Conservation (phyloP, 306 rosid genomes). For the barrel medic (Medicago truncatula) region DNA sequence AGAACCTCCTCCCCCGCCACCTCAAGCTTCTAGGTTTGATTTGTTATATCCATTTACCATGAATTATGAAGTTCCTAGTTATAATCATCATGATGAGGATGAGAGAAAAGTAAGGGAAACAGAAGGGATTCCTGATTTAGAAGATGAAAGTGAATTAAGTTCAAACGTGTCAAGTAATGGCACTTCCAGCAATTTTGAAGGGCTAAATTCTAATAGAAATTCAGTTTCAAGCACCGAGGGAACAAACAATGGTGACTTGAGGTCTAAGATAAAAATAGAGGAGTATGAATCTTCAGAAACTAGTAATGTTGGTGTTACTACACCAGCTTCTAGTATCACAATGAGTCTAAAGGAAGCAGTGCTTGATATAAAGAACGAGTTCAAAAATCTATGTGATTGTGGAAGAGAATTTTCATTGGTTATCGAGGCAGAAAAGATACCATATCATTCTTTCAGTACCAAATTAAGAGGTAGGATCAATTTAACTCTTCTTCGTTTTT, state of each 20-base stretch:
- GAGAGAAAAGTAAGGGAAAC: conserved; percentile 38
- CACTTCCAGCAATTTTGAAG: conserved; percentile 1
- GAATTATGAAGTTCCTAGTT: conserved; percentile 16
- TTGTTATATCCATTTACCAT: conserved; percentile 33
- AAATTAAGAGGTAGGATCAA: conserved; percentile 43
- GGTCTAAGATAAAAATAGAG: background rate
- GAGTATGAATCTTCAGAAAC: conserved; percentile 21
- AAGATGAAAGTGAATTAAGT: conserved; percentile 39
- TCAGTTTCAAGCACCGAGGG: conserved; percentile 1
- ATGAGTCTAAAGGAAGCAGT: conserved; percentile 46
- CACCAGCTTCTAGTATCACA: conserved; percentile 23
- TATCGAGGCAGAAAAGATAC: conserved; percentile 42
- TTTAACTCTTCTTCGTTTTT: conserved; percentile 1
- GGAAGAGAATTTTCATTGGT: conserved; percentile 40
- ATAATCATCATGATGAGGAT: conserved; percentile 22
- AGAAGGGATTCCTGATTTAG: conserved; percentile 55
- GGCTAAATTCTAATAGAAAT: background rate
- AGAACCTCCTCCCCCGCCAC: conserved; percentile 29
- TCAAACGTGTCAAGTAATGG: background rate
- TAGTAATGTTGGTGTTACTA: conserved; percentile 24
- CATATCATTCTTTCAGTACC: conserved; percentile 33
- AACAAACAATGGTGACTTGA: conserved; percentile 25
- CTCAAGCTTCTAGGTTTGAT: conserved; percentile 36
- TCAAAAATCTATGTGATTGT: conserved; percentile 24
- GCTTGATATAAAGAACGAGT: conserved; percentile 41